Conservation (phyloP, 345 rosid genomes). For the Citrus reticulata region DNA sequence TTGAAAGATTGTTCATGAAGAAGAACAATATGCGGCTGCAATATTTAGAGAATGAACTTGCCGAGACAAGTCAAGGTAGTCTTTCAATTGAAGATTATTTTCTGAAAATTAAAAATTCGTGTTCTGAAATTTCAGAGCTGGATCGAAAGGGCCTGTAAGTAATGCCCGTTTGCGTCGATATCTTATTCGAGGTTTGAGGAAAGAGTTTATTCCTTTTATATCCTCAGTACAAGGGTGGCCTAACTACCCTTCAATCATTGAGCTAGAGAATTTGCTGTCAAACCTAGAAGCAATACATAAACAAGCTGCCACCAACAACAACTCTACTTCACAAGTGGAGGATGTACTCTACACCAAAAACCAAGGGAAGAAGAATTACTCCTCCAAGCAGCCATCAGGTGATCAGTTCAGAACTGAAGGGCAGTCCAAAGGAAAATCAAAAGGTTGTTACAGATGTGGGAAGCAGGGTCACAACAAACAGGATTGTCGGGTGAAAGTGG, state of each 20-base stretch:
- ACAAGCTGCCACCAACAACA: background rate
- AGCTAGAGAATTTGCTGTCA: background rate
- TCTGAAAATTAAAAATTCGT: background rate
- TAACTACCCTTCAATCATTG: background rate
- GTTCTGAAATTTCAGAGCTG: background rate
- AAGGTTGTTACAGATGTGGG: too few relatives aligned
- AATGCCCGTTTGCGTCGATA: background rate
- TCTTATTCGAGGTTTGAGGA: background rate
- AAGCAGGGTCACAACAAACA: too few relatives aligned
- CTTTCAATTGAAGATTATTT: constrained; percentile 7
- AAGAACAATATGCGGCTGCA: background rate
- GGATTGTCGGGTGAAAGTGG: too few relatives aligned
- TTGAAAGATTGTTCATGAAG: background rate
- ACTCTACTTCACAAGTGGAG: background rate
- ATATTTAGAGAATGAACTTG: constrained; percentile 1
- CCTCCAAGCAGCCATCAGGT: too few relatives aligned
- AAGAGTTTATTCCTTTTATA: background rate
- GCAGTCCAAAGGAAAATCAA: too few relatives aligned
- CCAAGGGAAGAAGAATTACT: too few relatives aligned
- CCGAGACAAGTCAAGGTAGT: background rate
- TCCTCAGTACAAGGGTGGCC: background rate
- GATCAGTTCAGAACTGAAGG: too few relatives aligned
- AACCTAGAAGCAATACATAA: background rate
- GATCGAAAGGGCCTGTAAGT: background rate
- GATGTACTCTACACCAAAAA: too few relatives aligned